Conservation (phyloP, 2,329 filamentous ascomycete genomes). For the Dactylellina cionopaga region DNA sequence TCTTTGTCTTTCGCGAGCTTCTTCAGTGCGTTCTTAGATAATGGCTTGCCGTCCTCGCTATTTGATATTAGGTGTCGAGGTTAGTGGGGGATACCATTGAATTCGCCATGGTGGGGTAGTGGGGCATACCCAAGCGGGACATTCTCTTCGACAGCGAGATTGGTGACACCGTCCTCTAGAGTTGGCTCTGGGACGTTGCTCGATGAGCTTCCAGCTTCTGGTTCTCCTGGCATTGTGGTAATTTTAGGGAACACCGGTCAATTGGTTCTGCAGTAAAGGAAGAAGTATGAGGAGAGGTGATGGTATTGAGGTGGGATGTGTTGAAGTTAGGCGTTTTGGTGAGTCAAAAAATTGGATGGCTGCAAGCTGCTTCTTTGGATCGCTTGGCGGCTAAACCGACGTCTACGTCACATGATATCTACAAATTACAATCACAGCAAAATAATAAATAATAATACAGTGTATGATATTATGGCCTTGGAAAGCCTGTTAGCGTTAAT, state of each 20-base stretch:
- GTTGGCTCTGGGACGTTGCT: conserved; percentile 29
- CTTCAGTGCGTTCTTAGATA: conserved; percentile 83
- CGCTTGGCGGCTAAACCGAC: conserved; percentile 33
- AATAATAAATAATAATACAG: too few species aligned
- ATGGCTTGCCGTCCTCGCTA: conserved; percentile 63
- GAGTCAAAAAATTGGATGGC: conserved; percentile 48
- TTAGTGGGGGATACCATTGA: conserved; percentile 18
- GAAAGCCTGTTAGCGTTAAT: too few species aligned
- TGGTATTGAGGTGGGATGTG: conserved; percentile 6
- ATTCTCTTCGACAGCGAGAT: conserved; percentile 34
- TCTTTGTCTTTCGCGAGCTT: conserved; percentile 91
- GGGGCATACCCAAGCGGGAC: conserved; percentile 49
- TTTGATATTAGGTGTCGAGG: not conserved
- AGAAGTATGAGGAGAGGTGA: not conserved
- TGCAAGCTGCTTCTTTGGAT: conserved; percentile 7
- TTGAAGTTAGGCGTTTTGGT: conserved; percentile 15
- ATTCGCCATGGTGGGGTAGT: conserved; percentile 39
- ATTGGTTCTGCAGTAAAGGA: not conserved
- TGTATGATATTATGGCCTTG: too few species aligned
- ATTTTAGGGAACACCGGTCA: not conserved
- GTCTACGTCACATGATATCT: conserved; percentile 14
- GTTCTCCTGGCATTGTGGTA: conserved; percentile 33
- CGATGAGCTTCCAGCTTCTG: conserved; percentile 27
- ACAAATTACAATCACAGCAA: too few species aligned
- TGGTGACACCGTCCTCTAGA: conserved; percentile 33